Conservation (phyloP, 2,329 filamentous ascomycete genomes). For the Ascochyta lentis region DNA sequence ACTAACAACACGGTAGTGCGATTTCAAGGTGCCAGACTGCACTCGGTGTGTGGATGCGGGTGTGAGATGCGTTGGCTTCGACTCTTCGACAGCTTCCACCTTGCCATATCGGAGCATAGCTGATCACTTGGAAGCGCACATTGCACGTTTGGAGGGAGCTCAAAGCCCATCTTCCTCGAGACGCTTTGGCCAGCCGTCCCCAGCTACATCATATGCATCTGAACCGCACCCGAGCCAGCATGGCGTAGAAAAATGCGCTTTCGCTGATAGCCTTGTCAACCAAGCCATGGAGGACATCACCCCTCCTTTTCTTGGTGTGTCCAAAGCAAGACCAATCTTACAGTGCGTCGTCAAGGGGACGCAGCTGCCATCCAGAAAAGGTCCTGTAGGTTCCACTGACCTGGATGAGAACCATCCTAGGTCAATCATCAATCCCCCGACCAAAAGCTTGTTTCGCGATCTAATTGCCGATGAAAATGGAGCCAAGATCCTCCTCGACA, state of each 20-base stretch:
- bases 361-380: conserved; percentile 43
- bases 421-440: conserved; percentile 46
- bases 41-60: conserved; percentile 42
- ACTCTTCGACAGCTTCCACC: conserved; percentile 43
- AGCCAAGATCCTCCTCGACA: conserved; percentile 41
- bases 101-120: conserved; percentile 42
- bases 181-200: conserved; percentile 29
- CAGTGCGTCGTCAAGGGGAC: conserved; percentile 47
- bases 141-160: conserved; percentile 34
- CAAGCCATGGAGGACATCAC: conserved; percentile 46
- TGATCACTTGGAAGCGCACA: conserved; percentile 43
- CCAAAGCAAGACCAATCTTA: conserved; percentile 40
- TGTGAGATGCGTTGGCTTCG: conserved; percentile 44
- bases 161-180: conserved; percentile 23
- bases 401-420: conserved; percentile 46
- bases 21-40: conserved; percentile 46
- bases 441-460: conserved; percentile 32
- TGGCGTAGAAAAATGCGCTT: conserved; percentile 35
- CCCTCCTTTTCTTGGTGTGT: conserved; percentile 45
- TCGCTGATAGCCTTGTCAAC: conserved; percentile 41
- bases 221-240: conserved; percentile 24
- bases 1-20: conserved; percentile 39
- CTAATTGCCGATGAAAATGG: conserved; percentile 40
- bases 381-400: conserved; percentile 44
- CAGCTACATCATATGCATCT: conserved; percentile 32